Percentiles rank a stretch among this genome's conserved stretches.
Conservation (phyloP, 495 filamentous ascomycete species). For the Podospora comata region DNA sequence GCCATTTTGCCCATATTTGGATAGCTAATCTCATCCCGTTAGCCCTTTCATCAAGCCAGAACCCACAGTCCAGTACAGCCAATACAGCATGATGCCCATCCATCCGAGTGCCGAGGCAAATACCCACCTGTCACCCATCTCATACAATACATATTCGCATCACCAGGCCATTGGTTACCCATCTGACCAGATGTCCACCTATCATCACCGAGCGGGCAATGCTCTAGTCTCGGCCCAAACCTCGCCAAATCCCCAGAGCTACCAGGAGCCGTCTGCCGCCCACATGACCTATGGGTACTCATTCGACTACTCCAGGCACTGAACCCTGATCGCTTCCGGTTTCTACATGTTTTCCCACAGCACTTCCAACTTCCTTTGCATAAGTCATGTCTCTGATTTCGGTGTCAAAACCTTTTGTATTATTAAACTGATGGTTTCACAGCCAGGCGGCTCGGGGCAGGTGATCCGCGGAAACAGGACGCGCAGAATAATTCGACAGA, state of each 20-base stretch:
- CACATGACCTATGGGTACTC: background rate
- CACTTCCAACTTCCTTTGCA: background rate
- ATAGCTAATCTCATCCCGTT: background rate
- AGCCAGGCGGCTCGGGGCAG: background rate
- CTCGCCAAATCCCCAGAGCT: background rate
- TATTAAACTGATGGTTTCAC: background rate
- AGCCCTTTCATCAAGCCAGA: background rate
- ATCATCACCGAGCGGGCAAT: background rate
- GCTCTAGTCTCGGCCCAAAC: background rate
- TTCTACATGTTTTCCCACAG: background rate
- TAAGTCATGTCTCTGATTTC: background rate
- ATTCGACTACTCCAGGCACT: background rate
- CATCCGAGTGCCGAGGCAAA: background rate
- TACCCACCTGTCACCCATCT: background rate
- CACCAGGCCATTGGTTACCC: background rate
- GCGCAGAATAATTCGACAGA: slow-evolving; percentile 1
- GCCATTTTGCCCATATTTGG: background rate
- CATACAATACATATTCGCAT: background rate
- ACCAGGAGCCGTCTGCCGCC: background rate
- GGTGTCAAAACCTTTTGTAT: background rate
- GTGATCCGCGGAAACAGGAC: slow-evolving; percentile 9
- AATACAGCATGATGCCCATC: background rate
- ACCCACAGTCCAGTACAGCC: background rate
- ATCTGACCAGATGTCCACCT: background rate
- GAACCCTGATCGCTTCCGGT: background rate